Conservation (phyloP, 2,329 filamentous ascomycete species). For the Colletotrichum gigasporum region DNA sequence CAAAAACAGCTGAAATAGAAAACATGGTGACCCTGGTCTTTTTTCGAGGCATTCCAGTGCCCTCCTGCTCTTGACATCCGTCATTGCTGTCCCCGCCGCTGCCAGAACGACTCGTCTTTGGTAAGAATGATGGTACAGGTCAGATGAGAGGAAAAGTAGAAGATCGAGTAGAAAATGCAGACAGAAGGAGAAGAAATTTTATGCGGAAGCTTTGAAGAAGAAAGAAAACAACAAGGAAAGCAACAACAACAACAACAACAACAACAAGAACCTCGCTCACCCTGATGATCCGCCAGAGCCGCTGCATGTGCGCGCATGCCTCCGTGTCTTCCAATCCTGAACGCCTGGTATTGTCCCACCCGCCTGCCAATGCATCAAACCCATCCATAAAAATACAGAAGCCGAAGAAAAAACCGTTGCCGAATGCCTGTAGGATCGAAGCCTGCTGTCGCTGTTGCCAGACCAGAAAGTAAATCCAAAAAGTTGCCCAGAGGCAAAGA, state of each 20-base stretch:
- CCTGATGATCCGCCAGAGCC: background rate
- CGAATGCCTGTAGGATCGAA: conserved; percentile 22
- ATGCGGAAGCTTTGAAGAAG: background rate
- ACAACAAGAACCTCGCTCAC: conserved; percentile 19
- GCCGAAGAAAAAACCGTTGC: conserved; percentile 10
- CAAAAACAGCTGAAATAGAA: background rate
- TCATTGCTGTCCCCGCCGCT: conserved; percentile 16
- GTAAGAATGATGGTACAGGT: conserved; percentile 22
- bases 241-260: conserved; percentile 15
- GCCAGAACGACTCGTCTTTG: conserved; percentile 11
- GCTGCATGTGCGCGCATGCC: background rate
- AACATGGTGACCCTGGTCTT: background rate
- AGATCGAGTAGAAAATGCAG: conserved; percentile 24
- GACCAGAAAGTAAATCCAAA: background rate
- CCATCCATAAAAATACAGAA: conserved; percentile 24
- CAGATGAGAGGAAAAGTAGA: conserved; percentile 24
- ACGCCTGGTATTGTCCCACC: conserved; percentile 28
- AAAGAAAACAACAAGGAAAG: conserved; percentile 5
- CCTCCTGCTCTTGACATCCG: background rate
- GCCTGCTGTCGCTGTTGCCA: background rate
- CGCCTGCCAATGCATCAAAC: conserved; percentile 20
- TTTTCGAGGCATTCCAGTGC: background rate
- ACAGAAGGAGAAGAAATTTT: conserved; percentile 15
- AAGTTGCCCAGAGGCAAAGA: background rate
- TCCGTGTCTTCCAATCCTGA: conserved; percentile 26